phyloP scores from a whole-genome alignment of 1,139 yeast genomes.

The Suhomyces terraborum region DNA sequence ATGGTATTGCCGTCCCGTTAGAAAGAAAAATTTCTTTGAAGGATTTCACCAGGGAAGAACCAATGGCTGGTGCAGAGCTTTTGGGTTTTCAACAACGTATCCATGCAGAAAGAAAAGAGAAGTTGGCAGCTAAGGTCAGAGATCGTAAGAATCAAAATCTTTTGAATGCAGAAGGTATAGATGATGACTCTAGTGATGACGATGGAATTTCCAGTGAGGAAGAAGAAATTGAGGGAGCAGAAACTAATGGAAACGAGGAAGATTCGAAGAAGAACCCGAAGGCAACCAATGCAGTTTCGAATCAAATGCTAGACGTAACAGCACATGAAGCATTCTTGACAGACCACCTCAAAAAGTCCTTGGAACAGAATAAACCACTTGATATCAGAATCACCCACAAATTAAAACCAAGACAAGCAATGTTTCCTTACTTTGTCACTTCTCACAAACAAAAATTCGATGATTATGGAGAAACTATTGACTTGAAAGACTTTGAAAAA shows the following conservation, averaged over 20 bases:
- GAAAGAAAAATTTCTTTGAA: conserved; percentile 39
- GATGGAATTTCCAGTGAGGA: conserved; percentile 11
- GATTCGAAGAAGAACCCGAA: conserved; percentile 10
- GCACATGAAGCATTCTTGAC: conserved; percentile 46
- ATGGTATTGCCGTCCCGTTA: conserved; percentile 60
- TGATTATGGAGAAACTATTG: conserved; percentile 81
- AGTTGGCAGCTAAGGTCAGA: conserved; percentile 53
- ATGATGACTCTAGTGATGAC: conserved; percentile 42
- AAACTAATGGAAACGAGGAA: conserved; percentile 14
- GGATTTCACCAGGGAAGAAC: conserved; percentile 48
- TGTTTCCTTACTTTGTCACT: conserved; percentile 70
- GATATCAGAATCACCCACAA: conserved; percentile 67
- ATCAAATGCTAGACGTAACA: conserved; percentile 32
- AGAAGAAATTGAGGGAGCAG: conserved; percentile 4
- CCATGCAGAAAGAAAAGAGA: conserved; percentile 45
- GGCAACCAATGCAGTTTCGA: background rate
- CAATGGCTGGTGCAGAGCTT: conserved; percentile 52
- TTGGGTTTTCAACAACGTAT: conserved; percentile 49
- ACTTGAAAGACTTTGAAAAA: conserved; percentile 62
- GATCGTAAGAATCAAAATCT: conserved; percentile 58
- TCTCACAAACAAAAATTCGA: conserved; percentile 62
- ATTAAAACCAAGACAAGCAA: conserved; percentile 63
- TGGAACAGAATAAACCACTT: conserved; percentile 44
- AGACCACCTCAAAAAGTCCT: conserved; percentile 40
- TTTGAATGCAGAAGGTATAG: conserved; percentile 45